These are phyloP conservation scores for Ceratobasidium sp. DNA, from an alignment of 1,284 basidiomycete genomes.

Conservation along the genomic window DNA sequence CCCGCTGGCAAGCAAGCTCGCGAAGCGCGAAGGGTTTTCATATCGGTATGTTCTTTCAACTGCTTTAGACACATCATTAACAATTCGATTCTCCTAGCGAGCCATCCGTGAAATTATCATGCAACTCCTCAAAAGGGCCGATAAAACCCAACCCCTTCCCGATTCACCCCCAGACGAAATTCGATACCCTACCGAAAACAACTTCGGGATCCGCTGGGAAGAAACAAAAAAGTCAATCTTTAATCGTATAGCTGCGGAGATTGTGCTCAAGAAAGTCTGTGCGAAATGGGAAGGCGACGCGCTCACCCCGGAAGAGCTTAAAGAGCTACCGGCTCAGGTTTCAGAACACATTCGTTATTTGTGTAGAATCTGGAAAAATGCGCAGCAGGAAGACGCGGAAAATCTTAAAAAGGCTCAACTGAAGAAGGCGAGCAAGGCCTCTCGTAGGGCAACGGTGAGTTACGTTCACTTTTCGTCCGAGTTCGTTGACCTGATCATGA, in stretches of 20 bases:
- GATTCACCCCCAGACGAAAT: not conserved
- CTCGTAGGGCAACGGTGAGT: not conserved
- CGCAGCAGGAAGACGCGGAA: not conserved
- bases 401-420: not conserved
- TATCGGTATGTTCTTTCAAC: too few relatives aligned
- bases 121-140: too few relatives aligned
- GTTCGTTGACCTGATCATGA: not conserved
- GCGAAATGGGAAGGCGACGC: not conserved
- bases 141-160: not conserved
- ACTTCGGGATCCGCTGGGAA: conserved; percentile 1
- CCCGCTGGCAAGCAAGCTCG: not conserved
- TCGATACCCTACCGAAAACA: not conserved
- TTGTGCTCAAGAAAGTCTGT: not conserved
- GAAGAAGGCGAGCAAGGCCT: not conserved
- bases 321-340: not conserved
- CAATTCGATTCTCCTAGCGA: too few relatives aligned
- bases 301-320: not conserved
- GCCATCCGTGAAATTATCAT: too few relatives aligned
- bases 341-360: not conserved
- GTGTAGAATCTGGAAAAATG: not conserved
- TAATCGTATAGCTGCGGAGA: not conserved
- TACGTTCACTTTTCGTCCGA: not conserved
- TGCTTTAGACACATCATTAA: too few relatives aligned
- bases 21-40: not conserved
- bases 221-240: not conserved